Percentiles rank a stretch among this genome's conserved stretches.
These are phyloP conservation scores for Hymenoscyphus occultus DNA, from an alignment of 2,329 filamentous ascomycete genomes.

Conservation along the genomic window DNA sequence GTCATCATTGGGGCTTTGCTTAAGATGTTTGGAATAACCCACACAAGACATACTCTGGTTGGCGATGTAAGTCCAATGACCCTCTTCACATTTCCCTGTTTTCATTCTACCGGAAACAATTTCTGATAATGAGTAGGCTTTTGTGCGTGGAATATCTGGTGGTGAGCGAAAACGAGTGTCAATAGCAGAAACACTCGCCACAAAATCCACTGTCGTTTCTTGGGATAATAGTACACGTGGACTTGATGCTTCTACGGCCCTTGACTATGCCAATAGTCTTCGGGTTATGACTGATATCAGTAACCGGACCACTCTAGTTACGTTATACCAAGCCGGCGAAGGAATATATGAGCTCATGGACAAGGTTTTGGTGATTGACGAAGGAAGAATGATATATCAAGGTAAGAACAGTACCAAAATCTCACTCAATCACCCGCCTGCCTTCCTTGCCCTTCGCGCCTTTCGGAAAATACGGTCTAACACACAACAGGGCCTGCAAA, in stretches of 20 bases:
- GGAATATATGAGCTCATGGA: constrained; percentile 73
- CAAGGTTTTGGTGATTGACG: constrained; percentile 75
- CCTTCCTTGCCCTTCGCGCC: no score
- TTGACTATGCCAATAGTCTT: constrained; percentile 71
- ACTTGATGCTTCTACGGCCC: constrained; percentile 74
- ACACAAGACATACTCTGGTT: constrained; percentile 71
- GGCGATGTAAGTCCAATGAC: constrained; percentile 50
- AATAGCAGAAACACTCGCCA: constrained; percentile 74
- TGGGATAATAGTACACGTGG: constrained; percentile 82
- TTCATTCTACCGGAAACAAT: constrained; percentile 43
- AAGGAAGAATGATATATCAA: constrained; percentile 65
- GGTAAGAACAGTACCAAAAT: constrained; percentile 37
- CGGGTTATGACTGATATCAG: constrained; percentile 74
- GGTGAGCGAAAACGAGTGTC: constrained; percentile 79
- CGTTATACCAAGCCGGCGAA: constrained; percentile 67
- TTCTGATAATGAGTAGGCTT: constrained; percentile 30
- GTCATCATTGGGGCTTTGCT: constrained; percentile 68
- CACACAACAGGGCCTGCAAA: constrained; percentile 55
- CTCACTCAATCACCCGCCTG: no score
- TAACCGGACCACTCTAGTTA: constrained; percentile 66
- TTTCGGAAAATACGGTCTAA: not conserved
- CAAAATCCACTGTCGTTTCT: constrained; percentile 68
- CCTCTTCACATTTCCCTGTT: not conserved
- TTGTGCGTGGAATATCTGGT: constrained; percentile 70
- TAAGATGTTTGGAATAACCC: constrained; percentile 75